A percentile compares a stretch with the other conserved stretches of the same genome.
Conservation (phyloP, 2,329 filamentous ascomycete species). For the Aspergillus latus region DNA sequence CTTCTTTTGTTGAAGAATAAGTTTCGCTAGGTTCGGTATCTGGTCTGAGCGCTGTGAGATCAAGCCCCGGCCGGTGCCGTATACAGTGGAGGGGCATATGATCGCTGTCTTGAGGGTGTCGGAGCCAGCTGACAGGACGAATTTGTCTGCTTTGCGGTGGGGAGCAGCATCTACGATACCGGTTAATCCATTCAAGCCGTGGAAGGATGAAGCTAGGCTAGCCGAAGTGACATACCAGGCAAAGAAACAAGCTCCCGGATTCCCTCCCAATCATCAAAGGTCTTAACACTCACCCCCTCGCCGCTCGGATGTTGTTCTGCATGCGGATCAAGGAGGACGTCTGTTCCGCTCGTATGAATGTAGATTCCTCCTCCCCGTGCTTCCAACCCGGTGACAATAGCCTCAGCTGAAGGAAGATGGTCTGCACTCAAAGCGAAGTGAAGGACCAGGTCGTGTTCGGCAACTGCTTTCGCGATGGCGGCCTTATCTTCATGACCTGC, state of each 20-base stretch:
- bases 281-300: background rate
- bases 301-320: background rate
- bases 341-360: conserved; percentile 7
- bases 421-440: background rate
- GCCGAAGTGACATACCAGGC: background rate
- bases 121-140: background rate
- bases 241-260: background rate
- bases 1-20: background rate
- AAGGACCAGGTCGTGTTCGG: background rate
- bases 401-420: background rate
- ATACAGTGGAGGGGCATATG: background rate
- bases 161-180: background rate
- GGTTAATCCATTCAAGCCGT: too few species aligned
- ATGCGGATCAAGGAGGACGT: background rate
- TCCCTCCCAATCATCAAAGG: background rate
- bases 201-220: too few species aligned
- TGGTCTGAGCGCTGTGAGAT: background rate
- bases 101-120: background rate
- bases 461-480: background rate
- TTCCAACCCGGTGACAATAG: background rate
- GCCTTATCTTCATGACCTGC: background rate
- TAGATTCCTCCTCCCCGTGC: background rate
- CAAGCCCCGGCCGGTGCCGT: background rate
- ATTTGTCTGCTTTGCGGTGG: background rate
- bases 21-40: background rate